Evolutionary conservation across 1,139 yeast genomes (phyloP).

Genomic region (Yamadazyma jaroonii): DNA sequence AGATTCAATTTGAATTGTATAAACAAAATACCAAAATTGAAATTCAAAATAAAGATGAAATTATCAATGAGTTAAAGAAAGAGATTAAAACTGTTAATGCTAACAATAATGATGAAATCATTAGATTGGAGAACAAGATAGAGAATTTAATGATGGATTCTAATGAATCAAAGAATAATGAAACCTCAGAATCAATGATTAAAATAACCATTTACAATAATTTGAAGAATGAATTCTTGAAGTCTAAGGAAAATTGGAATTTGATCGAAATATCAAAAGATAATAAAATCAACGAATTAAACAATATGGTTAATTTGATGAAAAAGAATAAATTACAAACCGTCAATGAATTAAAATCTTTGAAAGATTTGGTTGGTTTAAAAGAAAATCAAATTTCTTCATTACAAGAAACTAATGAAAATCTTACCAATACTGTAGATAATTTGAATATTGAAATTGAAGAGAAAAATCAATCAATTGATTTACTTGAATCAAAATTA

Average conservation of each 20-base stretch:
- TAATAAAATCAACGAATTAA: conserved; percentile 44
- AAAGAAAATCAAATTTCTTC: conserved; percentile 22
- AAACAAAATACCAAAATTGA: conserved; percentile 40
- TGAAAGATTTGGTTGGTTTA: conserved; percentile 20
- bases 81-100: conserved; percentile 26
- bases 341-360: conserved; percentile 26
- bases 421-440: conserved; percentile 30
- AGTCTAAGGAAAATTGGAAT: conserved; percentile 68
- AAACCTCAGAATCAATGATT: conserved; percentile 3
- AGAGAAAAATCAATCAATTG: conserved; percentile 5
- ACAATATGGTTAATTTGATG: conserved; percentile 32
- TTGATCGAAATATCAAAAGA: conserved; percentile 54
- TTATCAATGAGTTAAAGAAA: conserved; percentile 24
- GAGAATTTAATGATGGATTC: conserved; percentile 33
- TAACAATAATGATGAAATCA: conserved; percentile 45
- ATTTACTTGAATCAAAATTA: conserved; percentile 8
- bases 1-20: conserved; percentile 37
- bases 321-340: conserved; percentile 31
- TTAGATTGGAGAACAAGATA: conserved; percentile 48
- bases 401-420: conserved; percentile 25
- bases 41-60: conserved; percentile 25
- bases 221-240: conserved; percentile 63
- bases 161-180: conserved; percentile 12
- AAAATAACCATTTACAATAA: conserved; percentile 36
- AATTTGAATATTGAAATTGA: conserved; percentile 19